Percentiles rank a stretch among this genome's conserved stretches.
Evolutionary conservation across 31 red algal genomes (phyloP).

Genomic region (Odonthalia washingtoniensis): DNA sequence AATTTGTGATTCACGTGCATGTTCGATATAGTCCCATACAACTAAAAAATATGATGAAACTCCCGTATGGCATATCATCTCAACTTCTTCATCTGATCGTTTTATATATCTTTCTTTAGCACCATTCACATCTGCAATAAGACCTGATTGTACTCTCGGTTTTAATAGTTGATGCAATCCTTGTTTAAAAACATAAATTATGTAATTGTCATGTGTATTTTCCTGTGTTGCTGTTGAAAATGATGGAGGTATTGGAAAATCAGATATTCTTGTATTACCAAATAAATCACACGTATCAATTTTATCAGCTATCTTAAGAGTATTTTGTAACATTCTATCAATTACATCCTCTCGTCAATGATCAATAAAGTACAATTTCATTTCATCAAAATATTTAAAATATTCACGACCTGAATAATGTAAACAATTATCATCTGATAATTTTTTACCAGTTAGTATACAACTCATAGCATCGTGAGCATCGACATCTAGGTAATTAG

Average conservation of each 20-base stretch:
- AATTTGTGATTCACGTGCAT: too few species aligned
- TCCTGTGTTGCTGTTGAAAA: too few species aligned
- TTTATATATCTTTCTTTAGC: conserved; percentile 13
- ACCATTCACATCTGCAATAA: conserved; percentile 8
- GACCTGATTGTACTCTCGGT: not conserved
- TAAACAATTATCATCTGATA: conserved; percentile 85
- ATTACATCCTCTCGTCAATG: too few species aligned
- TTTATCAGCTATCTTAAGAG: too few species aligned
- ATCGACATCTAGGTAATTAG: conserved; percentile 66
- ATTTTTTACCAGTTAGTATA: conserved; percentile 86
- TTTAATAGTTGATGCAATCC: too few species aligned
- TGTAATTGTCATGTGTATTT: too few species aligned
- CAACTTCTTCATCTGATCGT: not conserved
- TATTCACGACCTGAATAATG: conserved; percentile 88
- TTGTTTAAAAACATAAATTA: too few species aligned
- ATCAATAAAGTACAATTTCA: conserved; percentile 78
- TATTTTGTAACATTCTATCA: too few species aligned
- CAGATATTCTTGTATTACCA: too few species aligned
- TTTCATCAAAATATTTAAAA: conserved; percentile 87
- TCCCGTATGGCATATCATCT: conserved; percentile 51
- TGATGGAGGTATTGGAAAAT: too few species aligned
- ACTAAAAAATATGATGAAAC: conserved; percentile 56
- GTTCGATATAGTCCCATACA: too few species aligned
- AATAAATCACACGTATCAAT: too few species aligned
- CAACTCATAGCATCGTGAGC: conserved; percentile 94